Evolutionary conservation across 306 rosid genomes (phyloP), one percentile per base, ranked within the genome.

Genomic region (Lupinus albus): DNA sequence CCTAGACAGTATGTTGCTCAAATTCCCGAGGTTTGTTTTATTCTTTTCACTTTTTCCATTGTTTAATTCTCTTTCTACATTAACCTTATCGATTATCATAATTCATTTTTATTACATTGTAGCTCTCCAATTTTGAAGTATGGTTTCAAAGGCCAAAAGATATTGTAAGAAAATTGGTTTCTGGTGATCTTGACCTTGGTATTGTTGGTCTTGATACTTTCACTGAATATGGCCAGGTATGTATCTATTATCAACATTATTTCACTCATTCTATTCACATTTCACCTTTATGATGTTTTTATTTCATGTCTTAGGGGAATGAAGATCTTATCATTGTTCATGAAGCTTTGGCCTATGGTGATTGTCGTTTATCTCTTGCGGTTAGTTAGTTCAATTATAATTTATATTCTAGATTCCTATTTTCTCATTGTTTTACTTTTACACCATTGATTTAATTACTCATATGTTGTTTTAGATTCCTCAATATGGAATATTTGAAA

Each of bases 71-170:
- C n/a, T n/a, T n/a, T n/a, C n/a, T n/a, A n/a, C n/a, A n/a, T 47
- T 42, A 5, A 2, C 5, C 41, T 8, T 18, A 49, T 25, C 25
- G 50, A 55, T 11, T 18, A 20, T 54, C 14, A 11, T 20, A 14
- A 41, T 50, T 42, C 42, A 6, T 2, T 62, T 39, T 62, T 41
- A 39, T 61, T 13, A 5, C 64, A 5, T 49, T 84, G 84, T 79
- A 94, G 99, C 74, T 94, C 7, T 74, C 97, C 7, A 77, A 84
- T 64, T 52, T 88, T 78, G 92, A 90, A 81, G 96, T 94, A 55
- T 94, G 99, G 99, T 86, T 82, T 58, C 97, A 94, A 55, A 76
- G 99, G 70, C 99, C 99, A 0, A 90, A 88, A 71, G 97, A 94
- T 52, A 85, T 94, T 36, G 92, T 90, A 4, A 76, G 95, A 71